Evolutionary conservation across 768 basidiomycete species (phyloP).

Genomic region (Panus rudis): DNA sequence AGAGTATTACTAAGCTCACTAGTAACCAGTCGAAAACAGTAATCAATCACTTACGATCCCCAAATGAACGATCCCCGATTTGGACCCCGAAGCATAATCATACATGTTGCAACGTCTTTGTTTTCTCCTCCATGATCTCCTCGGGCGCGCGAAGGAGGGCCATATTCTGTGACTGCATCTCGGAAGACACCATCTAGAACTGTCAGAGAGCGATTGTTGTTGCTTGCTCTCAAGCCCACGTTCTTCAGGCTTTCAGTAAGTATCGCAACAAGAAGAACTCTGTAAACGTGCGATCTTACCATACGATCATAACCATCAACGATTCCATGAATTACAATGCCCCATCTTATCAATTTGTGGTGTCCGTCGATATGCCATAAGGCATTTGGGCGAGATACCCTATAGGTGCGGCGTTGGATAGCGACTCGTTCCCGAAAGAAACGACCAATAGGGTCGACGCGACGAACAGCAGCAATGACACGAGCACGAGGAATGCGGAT

Average conservation of each 20-base stretch:
- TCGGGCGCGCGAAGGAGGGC: slow-evolving; percentile 17
- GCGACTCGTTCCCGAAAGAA: slow-evolving; percentile 14
- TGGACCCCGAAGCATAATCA: slow-evolving; percentile 21
- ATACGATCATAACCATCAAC: slow-evolving; percentile 33
- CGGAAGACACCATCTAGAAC: slow-evolving; percentile 20
- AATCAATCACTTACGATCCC: slow-evolving; percentile 16
- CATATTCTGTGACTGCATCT: slow-evolving; percentile 8
- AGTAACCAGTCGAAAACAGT: background rate
- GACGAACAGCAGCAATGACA: slow-evolving; percentile 19
- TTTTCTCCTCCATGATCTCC: slow-evolving; percentile 27
- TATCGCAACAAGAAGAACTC: background rate
- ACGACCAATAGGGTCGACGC: slow-evolving; percentile 26
- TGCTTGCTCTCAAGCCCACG: slow-evolving; percentile 15
- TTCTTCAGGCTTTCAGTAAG: slow-evolving; percentile 17
- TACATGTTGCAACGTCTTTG: slow-evolving; percentile 18
- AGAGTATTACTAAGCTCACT: background rate
- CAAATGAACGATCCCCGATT: slow-evolving; percentile 23
- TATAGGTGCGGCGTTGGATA: slow-evolving; percentile 10
- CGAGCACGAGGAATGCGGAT: slow-evolving; percentile 20
- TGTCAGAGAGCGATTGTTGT: slow-evolving; percentile 20
- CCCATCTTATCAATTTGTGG: slow-evolving; percentile 18
- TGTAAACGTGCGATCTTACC: slow-evolving; percentile 12
- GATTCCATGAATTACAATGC: slow-evolving; percentile 15
- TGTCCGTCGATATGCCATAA: slow-evolving; percentile 21
- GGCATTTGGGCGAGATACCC: slow-evolving; percentile 11